Conservation (phyloP, 1,284 basidiomycete species). For the Cryptococcus deneoformans region DNA sequence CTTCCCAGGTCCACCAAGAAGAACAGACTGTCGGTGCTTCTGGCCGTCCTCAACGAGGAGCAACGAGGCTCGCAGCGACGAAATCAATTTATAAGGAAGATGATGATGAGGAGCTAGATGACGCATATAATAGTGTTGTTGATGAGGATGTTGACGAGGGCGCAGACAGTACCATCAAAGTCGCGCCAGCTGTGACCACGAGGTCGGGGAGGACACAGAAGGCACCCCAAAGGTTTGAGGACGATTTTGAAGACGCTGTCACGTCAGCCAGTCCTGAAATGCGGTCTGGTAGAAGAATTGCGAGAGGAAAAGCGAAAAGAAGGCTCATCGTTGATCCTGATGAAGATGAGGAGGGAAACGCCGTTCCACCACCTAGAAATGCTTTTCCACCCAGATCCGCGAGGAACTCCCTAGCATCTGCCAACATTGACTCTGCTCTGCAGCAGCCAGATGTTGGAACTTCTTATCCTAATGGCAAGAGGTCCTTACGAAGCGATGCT, state of each 20-base stretch:
- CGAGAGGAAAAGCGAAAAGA: constrained; percentile 30
- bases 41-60: constrained; percentile 14
- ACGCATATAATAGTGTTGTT: background rate
- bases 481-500: background rate
- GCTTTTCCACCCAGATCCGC: constrained; percentile 23
- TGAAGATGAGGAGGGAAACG: constrained; percentile 30
- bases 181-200: background rate
- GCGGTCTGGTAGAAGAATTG: background rate
- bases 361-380: constrained; percentile 13
- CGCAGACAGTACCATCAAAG: constrained; percentile 11
- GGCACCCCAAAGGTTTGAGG: constrained; percentile 49
- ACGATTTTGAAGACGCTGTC: constrained; percentile 24
- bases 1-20: background rate
- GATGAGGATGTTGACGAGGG: constrained; percentile 37
- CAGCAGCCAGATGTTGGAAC: constrained; percentile 3
- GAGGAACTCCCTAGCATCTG: constrained; percentile 7
- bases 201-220: constrained; percentile 43
- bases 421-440: background rate
- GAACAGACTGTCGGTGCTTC: background rate
- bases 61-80: constrained; percentile 10
- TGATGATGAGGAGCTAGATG: constrained; percentile 20
- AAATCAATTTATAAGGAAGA: constrained; percentile 16
- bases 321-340: constrained; percentile 34
- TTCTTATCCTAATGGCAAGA: constrained; percentile 10
- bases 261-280: background rate